Conservation (phyloP, 805 yeast species). For the Vanderwaltozyma verrucispora region DNA sequence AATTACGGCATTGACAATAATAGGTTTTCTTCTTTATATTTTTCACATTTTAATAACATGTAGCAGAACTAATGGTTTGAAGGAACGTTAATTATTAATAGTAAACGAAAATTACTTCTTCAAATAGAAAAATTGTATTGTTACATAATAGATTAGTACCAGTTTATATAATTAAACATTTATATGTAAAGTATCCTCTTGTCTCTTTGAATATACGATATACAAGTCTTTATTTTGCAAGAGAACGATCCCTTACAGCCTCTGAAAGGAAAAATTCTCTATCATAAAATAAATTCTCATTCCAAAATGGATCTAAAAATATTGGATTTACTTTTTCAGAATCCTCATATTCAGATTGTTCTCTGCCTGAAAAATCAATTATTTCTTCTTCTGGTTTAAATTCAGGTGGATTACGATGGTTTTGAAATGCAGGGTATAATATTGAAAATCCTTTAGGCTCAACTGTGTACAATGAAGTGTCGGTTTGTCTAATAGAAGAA, state of each 20-base stretch:
- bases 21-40: too few relatives aligned
- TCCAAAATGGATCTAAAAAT: constrained; percentile 5
- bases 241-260: constrained; percentile 1
- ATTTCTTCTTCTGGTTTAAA: background rate
- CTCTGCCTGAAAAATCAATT: background rate
- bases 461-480: constrained; percentile 2
- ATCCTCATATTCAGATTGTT: background rate
- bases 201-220: too few relatives aligned
- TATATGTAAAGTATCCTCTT: too few relatives aligned
- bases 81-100: too few relatives aligned
- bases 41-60: too few relatives aligned
- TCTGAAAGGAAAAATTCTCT: constrained; percentile 8
- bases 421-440: background rate
- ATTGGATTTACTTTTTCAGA: background rate
- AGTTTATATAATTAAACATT: too few relatives aligned
- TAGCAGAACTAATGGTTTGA: too few relatives aligned
- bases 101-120: too few relatives aligned
- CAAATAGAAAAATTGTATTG: too few relatives aligned
- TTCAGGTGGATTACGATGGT: background rate
- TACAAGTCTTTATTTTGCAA: background rate
- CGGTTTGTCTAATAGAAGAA: background rate
- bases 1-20: too few relatives aligned
- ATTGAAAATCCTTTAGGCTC: background rate
- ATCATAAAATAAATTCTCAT: constrained; percentile 6
- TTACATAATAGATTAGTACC: too few relatives aligned